phyloP scores from a whole-genome alignment of 352 stramenopile species.

The Elongisporangium prolatum region DNA sequence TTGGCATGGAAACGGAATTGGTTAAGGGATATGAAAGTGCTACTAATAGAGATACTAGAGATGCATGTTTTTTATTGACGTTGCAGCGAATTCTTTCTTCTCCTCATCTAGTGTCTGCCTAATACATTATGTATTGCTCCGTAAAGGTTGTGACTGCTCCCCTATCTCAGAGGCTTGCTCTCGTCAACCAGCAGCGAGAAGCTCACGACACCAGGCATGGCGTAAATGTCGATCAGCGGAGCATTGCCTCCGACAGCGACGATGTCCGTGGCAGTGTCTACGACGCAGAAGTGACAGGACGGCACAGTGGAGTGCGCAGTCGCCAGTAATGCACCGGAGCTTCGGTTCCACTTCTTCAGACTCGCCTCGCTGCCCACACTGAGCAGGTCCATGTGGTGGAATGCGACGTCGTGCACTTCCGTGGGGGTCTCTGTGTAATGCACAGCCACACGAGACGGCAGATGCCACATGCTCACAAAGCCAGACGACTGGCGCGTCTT shows the following conservation, averaged over 20 bases:
- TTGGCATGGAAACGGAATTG: slow-evolving; percentile 6
- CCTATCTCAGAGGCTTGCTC: background rate
- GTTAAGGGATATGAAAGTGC: background rate
- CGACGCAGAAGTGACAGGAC: slow-evolving; percentile 66
- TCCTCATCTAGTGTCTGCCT: too few relatives aligned
- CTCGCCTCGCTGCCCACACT: slow-evolving; percentile 64
- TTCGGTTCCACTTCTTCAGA: slow-evolving; percentile 75
- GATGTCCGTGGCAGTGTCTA: slow-evolving; percentile 52
- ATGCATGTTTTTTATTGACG: background rate
- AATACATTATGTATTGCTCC: too few relatives aligned
- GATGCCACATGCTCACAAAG: slow-evolving; percentile 74
- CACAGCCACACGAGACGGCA: slow-evolving; percentile 66
- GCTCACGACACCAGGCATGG: slow-evolving; percentile 78
- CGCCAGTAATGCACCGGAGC: slow-evolving; percentile 51
- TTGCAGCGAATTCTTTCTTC: too few relatives aligned
- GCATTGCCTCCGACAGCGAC: slow-evolving; percentile 61
- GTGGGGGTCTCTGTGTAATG: slow-evolving; percentile 52
- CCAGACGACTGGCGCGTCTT: slow-evolving; percentile 32
- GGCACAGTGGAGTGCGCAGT: slow-evolving; percentile 44
- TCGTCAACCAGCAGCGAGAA: slow-evolving; percentile 62
- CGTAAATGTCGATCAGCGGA: slow-evolving; percentile 66
- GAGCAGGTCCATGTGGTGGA: slow-evolving; percentile 68
- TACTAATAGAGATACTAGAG: background rate
- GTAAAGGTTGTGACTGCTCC: too few relatives aligned
- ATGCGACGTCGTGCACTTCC: slow-evolving; percentile 67